Conservation (phyloP, 1,284 basidiomycete genomes). For the Microbotryum saponariae region DNA sequence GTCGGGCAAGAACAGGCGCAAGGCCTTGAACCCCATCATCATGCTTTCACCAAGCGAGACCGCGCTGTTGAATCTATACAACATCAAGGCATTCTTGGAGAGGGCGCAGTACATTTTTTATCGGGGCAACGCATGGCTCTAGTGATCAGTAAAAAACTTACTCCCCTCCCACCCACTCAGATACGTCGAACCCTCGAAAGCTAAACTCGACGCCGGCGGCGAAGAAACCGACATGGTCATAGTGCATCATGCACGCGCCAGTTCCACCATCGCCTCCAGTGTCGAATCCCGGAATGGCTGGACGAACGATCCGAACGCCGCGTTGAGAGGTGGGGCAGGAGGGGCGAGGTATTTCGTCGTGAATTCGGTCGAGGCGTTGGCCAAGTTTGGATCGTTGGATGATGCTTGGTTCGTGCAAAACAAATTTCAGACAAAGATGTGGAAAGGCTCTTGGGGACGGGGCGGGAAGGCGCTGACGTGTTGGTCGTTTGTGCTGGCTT, state of each 20-base stretch:
- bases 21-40: constrained; percentile 65
- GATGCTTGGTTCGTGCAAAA: constrained; percentile 60
- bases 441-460: not conserved
- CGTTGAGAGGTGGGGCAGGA: too few species aligned
- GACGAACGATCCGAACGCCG: constrained; percentile 12
- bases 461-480: too few species aligned
- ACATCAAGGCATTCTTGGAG: constrained; percentile 86
- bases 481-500: too few species aligned
- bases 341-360: constrained; percentile 58
- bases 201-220: not conserved
- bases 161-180: constrained; percentile 11
- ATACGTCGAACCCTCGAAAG: not conserved
- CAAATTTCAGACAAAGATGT: constrained; percentile 1
- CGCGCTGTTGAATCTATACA: constrained; percentile 93
- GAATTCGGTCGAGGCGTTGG: constrained; percentile 82
- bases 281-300: not conserved
- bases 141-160: not conserved
- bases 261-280: constrained; percentile 1
- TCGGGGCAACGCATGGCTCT: too few species aligned
- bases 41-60: constrained; percentile 94
- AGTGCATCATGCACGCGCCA: constrained; percentile 51
- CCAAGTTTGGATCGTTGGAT: constrained; percentile 64
- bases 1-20: constrained; percentile 9
- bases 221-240: constrained; percentile 57
- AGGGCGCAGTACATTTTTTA: constrained; percentile 56